phyloP scores from a whole-genome alignment of 2,329 filamentous ascomycete genomes.

The Cadophora malorum region DNA sequence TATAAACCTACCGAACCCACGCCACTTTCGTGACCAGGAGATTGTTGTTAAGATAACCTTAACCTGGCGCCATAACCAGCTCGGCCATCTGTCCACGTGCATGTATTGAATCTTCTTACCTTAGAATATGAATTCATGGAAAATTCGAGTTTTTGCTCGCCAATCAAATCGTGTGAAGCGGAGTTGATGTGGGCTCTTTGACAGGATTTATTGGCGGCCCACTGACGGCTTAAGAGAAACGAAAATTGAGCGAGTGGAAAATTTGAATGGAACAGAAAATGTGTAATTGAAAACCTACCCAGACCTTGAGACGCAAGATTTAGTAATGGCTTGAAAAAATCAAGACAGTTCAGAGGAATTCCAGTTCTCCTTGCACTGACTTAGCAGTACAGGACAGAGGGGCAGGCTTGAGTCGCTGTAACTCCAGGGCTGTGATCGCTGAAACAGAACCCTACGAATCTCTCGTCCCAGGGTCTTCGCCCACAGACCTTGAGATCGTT shows the following conservation, averaged over 20 bases:
- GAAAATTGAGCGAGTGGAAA: neutral
- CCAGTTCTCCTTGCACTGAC: neutral
- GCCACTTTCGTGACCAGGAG: slow-evolving; percentile 16
- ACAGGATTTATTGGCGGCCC: neutral
- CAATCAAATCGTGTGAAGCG: neutral
- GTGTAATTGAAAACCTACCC: too few species aligned
- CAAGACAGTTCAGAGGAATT: too few species aligned
- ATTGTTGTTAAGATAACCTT: slow-evolving; percentile 15
- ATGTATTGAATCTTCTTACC: neutral
- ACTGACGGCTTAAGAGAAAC: neutral
- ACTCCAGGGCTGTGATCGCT: neutral
- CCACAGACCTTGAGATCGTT: too few species aligned
- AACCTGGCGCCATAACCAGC: slow-evolving; percentile 15
- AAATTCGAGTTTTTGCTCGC: neutral
- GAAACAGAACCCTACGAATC: too few species aligned
- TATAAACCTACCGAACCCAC: slow-evolving; percentile 12
- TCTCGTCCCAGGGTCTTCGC: too few species aligned
- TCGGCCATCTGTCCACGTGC: slow-evolving; percentile 13
- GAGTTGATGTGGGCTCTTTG: neutral
- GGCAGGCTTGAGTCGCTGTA: neutral
- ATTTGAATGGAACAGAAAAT: neutral
- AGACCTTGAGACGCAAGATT: too few species aligned
- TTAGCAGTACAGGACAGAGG: neutral
- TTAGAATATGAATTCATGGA: neutral
- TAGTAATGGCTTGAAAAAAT: neutral